Conservation (phyloP, 768 basidiomycete genomes). For the Trametes villosa region DNA sequence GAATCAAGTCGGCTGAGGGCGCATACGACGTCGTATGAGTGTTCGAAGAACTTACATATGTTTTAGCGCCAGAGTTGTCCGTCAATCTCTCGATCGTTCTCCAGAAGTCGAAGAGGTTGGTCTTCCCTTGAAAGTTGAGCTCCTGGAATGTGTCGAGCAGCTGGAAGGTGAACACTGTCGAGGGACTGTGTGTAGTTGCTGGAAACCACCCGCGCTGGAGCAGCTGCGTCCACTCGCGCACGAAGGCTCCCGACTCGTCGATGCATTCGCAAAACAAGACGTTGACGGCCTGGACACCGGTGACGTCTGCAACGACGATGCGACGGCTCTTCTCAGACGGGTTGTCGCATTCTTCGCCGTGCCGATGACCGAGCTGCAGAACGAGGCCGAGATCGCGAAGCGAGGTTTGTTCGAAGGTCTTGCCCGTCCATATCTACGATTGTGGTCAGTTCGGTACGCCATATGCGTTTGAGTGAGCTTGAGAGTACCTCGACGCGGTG, state of each 20-base stretch:
- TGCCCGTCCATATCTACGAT: not conserved
- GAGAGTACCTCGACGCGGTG: too few species aligned
- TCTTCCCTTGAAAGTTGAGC: slow-evolving; percentile 39
- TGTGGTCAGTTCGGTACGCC: not conserved
- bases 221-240: slow-evolving; percentile 29
- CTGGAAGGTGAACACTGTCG: slow-evolving; percentile 36
- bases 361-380: too few species aligned
- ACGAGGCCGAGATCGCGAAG: too few species aligned
- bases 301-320: not conserved
- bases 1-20: not conserved
- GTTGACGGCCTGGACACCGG: not conserved
- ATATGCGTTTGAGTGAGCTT: not conserved
- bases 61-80: slow-evolving; percentile 38
- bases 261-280: slow-evolving; percentile 1
- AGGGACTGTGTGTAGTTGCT: slow-evolving; percentile 32
- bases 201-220: slow-evolving; percentile 38
- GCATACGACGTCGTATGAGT: slow-evolving; percentile 16
- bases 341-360: too few species aligned
- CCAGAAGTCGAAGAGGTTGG: slow-evolving; percentile 40
- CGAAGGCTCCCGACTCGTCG: not conserved
- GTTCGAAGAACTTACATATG: not conserved
- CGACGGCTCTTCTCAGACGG: too few species aligned
- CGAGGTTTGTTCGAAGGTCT: too few species aligned
- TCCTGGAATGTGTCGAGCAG: slow-evolving; percentile 39
- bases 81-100: slow-evolving; percentile 28